Evolutionary conservation across 352 stramenopile genomes (phyloP).

Genomic region (Pythium folliculosum): DNA sequence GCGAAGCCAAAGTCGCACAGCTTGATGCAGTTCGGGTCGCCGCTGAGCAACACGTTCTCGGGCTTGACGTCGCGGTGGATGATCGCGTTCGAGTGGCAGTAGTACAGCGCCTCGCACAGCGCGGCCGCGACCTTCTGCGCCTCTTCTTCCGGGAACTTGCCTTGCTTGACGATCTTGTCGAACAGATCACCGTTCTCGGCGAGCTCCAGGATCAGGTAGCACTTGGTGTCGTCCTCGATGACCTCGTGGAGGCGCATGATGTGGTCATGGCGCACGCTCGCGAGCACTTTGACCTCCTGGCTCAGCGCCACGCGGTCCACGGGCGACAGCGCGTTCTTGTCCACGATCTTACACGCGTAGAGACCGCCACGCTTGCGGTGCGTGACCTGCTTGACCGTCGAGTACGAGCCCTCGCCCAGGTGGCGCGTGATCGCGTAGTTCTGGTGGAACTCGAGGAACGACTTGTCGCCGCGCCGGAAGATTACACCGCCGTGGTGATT

Average conservation of each 20-base stretch:
- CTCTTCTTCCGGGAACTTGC: conserved; percentile 66
- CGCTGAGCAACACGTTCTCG: conserved; percentile 82
- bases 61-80: conserved; percentile 88
- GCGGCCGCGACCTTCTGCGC: conserved; percentile 68
- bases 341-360: conserved; percentile 85
- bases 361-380: conserved; percentile 72
- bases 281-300: conserved; percentile 74
- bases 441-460: conserved; percentile 82
- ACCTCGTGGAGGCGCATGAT: conserved; percentile 93
- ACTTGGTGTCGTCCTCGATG: conserved; percentile 94
- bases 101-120: conserved; percentile 89
- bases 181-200: conserved; percentile 91
- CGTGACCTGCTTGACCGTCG: conserved; percentile 86
- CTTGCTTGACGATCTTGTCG: conserved; percentile 85
- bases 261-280: conserved; percentile 80
- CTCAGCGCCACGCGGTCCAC: conserved; percentile 71
- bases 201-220: conserved; percentile 98
- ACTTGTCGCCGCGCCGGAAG: conserved; percentile 78
- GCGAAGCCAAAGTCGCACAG: conserved; percentile 89
- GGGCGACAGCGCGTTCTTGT: conserved; percentile 74
- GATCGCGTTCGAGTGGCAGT: conserved; percentile 90
- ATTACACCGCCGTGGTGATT: conserved; percentile 5
- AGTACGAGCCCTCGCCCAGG: conserved; percentile 87
- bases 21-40: conserved; percentile 61
- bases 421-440: conserved; percentile 80